Conservation (phyloP, 2,329 filamentous ascomycete species). For the Hypoxylon sp. region DNA sequence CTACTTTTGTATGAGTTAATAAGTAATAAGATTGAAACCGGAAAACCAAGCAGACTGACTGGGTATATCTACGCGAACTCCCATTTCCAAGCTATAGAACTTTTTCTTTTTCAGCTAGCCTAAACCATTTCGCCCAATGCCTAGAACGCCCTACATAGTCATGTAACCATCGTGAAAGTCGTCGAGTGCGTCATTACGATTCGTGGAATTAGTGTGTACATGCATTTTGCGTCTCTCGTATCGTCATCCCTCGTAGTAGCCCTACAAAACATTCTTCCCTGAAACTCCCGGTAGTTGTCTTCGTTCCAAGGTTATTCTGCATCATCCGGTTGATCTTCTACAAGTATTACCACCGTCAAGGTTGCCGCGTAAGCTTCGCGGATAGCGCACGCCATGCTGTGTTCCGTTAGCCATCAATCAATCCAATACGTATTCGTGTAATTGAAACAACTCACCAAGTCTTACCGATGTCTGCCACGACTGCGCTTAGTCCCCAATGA, state of each 20-base stretch:
- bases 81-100: constrained; percentile 27
- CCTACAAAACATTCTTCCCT: constrained; percentile 26
- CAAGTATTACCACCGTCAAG: constrained; percentile 78
- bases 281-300: constrained; percentile 27
- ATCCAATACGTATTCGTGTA: constrained; percentile 20
- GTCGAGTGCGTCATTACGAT: constrained; percentile 25
- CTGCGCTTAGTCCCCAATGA: constrained; percentile 79
- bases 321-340: constrained; percentile 66
- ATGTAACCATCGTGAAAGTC: constrained; percentile 43
- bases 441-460: constrained; percentile 70
- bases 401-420: constrained; percentile 39
- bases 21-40: constrained; percentile 28
- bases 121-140: constrained; percentile 26
- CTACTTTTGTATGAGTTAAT: constrained; percentile 20
- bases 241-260: constrained; percentile 24
- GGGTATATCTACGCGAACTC: constrained; percentile 44
- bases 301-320: constrained; percentile 36
- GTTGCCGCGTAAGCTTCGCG: constrained; percentile 82
- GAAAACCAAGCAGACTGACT: constrained; percentile 31
- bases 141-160: constrained; percentile 38
- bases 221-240: constrained; percentile 16
- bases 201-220: constrained; percentile 20
- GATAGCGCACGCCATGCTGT: constrained; percentile 79
- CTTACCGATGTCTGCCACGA: constrained; percentile 77
- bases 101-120: constrained; percentile 32